Conservation (phyloP, 1,139 yeast species). For the Zygoascus meyerae region DNA sequence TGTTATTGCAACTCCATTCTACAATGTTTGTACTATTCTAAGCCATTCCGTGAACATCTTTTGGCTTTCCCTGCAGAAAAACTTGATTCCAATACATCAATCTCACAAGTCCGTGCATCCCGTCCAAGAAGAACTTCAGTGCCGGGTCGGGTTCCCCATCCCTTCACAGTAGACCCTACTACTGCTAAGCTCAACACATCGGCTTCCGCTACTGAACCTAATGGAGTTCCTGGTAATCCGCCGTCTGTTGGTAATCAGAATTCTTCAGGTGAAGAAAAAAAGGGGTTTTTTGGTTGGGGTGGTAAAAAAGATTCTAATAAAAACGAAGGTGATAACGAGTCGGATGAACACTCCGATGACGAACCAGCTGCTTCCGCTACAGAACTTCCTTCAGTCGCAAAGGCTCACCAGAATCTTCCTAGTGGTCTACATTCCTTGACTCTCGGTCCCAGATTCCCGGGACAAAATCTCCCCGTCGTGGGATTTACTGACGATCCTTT, state of each 20-base stretch:
- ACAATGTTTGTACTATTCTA: conserved; percentile 78
- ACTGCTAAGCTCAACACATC: conserved; percentile 23
- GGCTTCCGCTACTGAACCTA: conserved; percentile 15
- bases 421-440: conserved; percentile 30
- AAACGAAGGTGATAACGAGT: conserved; percentile 1
- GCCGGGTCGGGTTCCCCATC: conserved; percentile 33
- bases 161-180: conserved; percentile 32
- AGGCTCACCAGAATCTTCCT: conserved; percentile 5
- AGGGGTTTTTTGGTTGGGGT: conserved; percentile 11
- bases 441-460: conserved; percentile 32
- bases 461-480: conserved; percentile 41
- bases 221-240: conserved; percentile 9
- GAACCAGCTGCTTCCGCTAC: background rate
- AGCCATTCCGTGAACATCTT: conserved; percentile 58
- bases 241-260: conserved; percentile 8
- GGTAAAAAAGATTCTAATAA: conserved; percentile 5
- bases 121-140: conserved; percentile 25
- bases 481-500: conserved; percentile 46
- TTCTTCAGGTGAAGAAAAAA: conserved; percentile 6
- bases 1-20: conserved; percentile 91
- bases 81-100: conserved; percentile 8
- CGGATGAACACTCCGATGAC: conserved; percentile 1
- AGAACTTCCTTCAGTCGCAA: conserved; percentile 1
- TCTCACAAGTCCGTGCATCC: background rate
- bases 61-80: conserved; percentile 33